Evolutionary conservation across 768 basidiomycete species (phyloP).

Genomic region (Nidularia sp.): DNA sequence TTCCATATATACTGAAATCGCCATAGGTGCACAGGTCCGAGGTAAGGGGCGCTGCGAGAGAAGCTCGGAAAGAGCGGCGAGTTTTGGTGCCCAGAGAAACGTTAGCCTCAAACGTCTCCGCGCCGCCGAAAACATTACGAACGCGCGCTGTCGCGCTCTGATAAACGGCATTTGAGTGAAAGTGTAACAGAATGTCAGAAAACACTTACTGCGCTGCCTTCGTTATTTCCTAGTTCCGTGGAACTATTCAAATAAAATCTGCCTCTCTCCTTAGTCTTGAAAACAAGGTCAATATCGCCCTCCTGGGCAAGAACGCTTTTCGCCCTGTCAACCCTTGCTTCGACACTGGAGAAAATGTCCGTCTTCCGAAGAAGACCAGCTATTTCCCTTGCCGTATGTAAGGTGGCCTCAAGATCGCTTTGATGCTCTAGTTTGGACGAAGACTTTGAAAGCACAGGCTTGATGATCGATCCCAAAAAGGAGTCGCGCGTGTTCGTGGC

Average conservation of each 20-base stretch:
- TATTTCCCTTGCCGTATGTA: slow-evolving; percentile 67
- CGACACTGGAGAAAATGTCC: slow-evolving; percentile 71
- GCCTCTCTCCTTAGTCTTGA: slow-evolving; percentile 73
- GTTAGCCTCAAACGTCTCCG: slow-evolving; percentile 82
- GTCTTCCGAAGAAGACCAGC: slow-evolving; percentile 64
- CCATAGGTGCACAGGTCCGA: slow-evolving; percentile 62
- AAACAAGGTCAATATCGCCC: slow-evolving; percentile 76
- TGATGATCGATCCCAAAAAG: slow-evolving; percentile 78
- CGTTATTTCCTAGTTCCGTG: slow-evolving; percentile 91
- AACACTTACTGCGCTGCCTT: slow-evolving; percentile 82
- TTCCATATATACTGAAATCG: slow-evolving; percentile 65
- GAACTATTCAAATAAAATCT: slow-evolving; percentile 75
- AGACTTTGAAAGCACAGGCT: slow-evolving; percentile 44
- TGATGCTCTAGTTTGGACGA: slow-evolving; percentile 11
- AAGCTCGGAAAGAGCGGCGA: slow-evolving; percentile 72
- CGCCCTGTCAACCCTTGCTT: slow-evolving; percentile 58
- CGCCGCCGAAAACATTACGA: slow-evolving; percentile 88
- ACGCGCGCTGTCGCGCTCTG: slow-evolving; percentile 77
- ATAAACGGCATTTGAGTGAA: neutral
- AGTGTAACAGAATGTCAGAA: neutral
- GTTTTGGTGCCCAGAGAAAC: slow-evolving; percentile 86
- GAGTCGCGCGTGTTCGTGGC: slow-evolving; percentile 68
- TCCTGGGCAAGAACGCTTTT: slow-evolving; percentile 45
- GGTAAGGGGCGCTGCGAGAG: slow-evolving; percentile 59
- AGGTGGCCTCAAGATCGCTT: slow-evolving; percentile 55